phyloP scores from a whole-genome alignment of 176 grass and related monocot genomes.

The Pontederia paniculata region DNA sequence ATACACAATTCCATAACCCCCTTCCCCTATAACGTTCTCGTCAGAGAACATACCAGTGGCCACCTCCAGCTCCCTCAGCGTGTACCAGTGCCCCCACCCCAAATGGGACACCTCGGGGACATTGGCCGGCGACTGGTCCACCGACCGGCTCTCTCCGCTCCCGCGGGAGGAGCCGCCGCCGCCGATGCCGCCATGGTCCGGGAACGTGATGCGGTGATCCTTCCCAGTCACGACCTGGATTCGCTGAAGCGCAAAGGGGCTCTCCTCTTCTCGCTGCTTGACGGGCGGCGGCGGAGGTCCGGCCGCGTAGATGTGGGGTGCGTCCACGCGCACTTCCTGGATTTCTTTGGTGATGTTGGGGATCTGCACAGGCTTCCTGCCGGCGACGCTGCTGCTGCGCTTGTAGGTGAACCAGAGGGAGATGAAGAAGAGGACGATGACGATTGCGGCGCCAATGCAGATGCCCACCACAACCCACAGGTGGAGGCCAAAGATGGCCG shows the following conservation, averaged over 20 bases:
- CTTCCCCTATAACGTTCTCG: conserved; percentile 86
- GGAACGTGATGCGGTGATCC: conserved; percentile 83
- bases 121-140: conserved; percentile 29
- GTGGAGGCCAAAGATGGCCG: conserved; percentile 1
- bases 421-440: background rate
- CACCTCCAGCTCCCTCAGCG: conserved; percentile 74
- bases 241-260: conserved; percentile 17
- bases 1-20: conserved; percentile 89
- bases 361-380: background rate
- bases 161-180: conserved; percentile 44
- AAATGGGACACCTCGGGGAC: conserved; percentile 81
- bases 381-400: background rate
- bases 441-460: background rate
- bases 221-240: conserved; percentile 87
- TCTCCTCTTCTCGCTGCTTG: conserved; percentile 3
- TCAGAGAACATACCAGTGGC: conserved; percentile 81
- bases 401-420: conserved; percentile 1
- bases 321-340: background rate
- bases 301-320: background rate
- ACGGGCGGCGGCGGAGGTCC: background rate
- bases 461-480: background rate
- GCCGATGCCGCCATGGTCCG: conserved; percentile 49
- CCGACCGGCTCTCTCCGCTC: conserved; percentile 48
- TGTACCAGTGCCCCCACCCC: conserved; percentile 95
- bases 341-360: background rate